Evolutionary conservation across 2,329 filamentous ascomycete species (phyloP), one percentile per base, ranked within the genome.

Genomic region (Dothiorella sarmentorum): DNA sequence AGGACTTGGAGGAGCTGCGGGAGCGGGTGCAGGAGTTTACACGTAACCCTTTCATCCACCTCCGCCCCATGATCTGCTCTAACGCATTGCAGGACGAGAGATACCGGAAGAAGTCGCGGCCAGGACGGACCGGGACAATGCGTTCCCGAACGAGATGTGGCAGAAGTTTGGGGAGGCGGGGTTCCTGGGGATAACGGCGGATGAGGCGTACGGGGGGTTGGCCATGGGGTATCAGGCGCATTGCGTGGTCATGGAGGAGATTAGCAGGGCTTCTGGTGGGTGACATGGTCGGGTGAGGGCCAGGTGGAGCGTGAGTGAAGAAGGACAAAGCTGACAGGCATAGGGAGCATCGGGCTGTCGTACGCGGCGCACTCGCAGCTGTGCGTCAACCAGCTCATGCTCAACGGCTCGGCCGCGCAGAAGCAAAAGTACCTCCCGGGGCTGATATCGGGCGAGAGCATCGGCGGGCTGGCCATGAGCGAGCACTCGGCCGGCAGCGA

Each of bases 301-400:
- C 2, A 43, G 53, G 27, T 7, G 4, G 5, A 10, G 10, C 20
- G 18, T 3, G 15, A 35, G 24, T 53, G 5, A 15, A 31, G 20
- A 15, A 37, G 3, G 15, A 42, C 9, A 29, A 43, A n/a, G 38
- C 60, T 66, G 17, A 64, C 51, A 18, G 31, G 27, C 40, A 15
- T 57, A 70, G 73, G 77, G 13, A 89, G 86, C 62, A 91, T 96
- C 67, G 93, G 85, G 0, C 82, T 99, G 45, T 96, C 90, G 65
- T 99, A 97, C 73, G 93, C 93, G 2, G 94, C 94, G 7, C 94
- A 99, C 76, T 94, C 89, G 27, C 94, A 99, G 74, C 82, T 99
- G 53, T 97, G 94, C 76, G 88, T 97, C 61, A 99, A 99, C 75
- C 94, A 99, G 76, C 79, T 99, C 49, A 91, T 92, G 76, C 81